These are phyloP conservation scores for Serendipita sp. DNA, from an alignment of 768 basidiomycete species.

Conservation along the genomic window DNA sequence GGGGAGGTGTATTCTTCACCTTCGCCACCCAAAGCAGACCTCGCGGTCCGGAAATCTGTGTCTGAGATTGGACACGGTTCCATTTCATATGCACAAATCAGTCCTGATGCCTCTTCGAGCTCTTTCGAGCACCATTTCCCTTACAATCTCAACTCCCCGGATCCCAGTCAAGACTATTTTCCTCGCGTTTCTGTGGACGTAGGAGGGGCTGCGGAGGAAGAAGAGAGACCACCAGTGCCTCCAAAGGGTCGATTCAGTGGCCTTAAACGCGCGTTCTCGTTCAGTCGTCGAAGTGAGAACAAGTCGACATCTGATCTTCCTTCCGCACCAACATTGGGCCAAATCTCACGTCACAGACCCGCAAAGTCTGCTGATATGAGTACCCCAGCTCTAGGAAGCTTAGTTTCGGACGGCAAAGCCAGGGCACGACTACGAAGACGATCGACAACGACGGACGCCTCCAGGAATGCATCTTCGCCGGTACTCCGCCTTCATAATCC, in stretches of 20 bases:
- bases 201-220: neutral
- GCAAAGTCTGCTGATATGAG: neutral
- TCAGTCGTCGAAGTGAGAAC: neutral
- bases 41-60: neutral
- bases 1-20: neutral
- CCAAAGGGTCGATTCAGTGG: neutral
- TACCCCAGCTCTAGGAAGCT: neutral
- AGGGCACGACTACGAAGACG: neutral
- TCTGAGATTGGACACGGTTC: slow-evolving; percentile 4
- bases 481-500: neutral
- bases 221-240: neutral
- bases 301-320: slow-evolving; percentile 1
- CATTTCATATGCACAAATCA: neutral
- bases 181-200: neutral
- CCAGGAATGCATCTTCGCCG: neutral
- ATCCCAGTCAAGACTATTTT: neutral
- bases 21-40: neutral
- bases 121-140: neutral
- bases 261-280: slow-evolving; percentile 2
- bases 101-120: slow-evolving; percentile 1
- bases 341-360: neutral
- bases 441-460: neutral
- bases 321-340: neutral
- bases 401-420: neutral
- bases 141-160: neutral